Evolutionary conservation across 768 basidiomycete species (phyloP).

Genomic region (Pilatotrama ljubarskyi): DNA sequence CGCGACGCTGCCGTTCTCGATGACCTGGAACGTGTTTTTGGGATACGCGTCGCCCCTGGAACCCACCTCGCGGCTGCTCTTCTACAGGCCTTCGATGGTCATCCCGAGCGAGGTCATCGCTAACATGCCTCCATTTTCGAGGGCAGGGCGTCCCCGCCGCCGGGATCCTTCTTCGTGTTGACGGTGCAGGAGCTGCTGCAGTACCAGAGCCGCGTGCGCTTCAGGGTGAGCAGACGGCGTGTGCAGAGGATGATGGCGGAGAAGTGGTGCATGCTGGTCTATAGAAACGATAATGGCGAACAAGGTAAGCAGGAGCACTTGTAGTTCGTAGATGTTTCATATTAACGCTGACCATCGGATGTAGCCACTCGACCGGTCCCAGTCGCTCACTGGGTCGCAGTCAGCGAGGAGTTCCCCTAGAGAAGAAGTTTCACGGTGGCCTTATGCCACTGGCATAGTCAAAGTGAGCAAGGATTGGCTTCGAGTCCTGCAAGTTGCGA

Average conservation of each 20-base stretch:
- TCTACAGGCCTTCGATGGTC: constrained; percentile 1
- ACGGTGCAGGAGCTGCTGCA: constrained; percentile 14
- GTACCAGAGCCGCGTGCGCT: constrained; percentile 2
- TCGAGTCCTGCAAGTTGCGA: too few species aligned
- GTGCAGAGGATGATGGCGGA: constrained; percentile 17
- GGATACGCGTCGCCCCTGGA: background rate
- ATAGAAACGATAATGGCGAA: background rate
- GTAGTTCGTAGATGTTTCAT: too few species aligned
- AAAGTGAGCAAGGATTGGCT: too few species aligned
- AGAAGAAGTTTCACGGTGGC: too few species aligned
- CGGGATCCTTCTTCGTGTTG: constrained; percentile 13
- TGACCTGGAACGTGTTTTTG: background rate
- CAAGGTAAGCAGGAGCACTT: background rate
- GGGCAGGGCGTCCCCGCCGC: background rate
- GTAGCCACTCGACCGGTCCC: too few species aligned
- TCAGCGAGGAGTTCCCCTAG: too few species aligned
- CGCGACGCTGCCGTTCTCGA: background rate
- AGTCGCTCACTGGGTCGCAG: too few species aligned
- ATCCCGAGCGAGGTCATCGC: background rate
- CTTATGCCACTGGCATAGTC: too few species aligned
- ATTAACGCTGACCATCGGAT: too few species aligned
- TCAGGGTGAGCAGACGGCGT: constrained; percentile 19
- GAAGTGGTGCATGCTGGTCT: constrained; percentile 12
- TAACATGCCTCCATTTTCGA: background rate
- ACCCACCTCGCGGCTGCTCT: constrained; percentile 9